These are phyloP conservation scores for Penicillium oxalicum DNA, from an alignment of 2,329 filamentous ascomycete species.

Conservation along the genomic window DNA sequence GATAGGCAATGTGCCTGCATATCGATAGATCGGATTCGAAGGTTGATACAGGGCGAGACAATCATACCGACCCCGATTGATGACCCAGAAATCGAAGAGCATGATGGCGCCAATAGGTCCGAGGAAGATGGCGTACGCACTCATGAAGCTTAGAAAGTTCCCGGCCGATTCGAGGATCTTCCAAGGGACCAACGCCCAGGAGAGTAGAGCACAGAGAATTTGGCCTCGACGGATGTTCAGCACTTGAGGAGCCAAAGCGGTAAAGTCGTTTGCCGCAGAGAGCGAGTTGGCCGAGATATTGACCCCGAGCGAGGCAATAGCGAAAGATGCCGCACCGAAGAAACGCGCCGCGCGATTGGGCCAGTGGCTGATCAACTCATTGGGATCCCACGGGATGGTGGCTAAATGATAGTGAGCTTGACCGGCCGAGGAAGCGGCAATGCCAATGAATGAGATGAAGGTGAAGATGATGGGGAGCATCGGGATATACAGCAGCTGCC, in stretches of 20 bases:
- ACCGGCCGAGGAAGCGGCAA: slow-evolving; percentile 37
- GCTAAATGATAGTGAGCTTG: slow-evolving; percentile 31
- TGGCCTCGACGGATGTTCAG: slow-evolving; percentile 54
- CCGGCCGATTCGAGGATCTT: slow-evolving; percentile 56
- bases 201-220: slow-evolving; percentile 50
- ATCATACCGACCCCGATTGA: slow-evolving; percentile 47
- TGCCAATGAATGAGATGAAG: slow-evolving; percentile 47
- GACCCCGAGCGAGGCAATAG: slow-evolving; percentile 51
- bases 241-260: slow-evolving; percentile 48
- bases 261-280: slow-evolving; percentile 50
- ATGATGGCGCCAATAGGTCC: slow-evolving; percentile 59
- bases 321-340: slow-evolving; percentile 50
- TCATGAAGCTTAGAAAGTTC: slow-evolving; percentile 60
- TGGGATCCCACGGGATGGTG: slow-evolving; percentile 42
- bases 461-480: slow-evolving; percentile 50
- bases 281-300: slow-evolving; percentile 53
- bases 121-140: slow-evolving; percentile 60
- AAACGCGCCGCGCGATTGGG: slow-evolving; percentile 39
- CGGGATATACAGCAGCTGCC: slow-evolving; percentile 48
- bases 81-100: slow-evolving; percentile 55
- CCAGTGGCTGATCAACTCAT: slow-evolving; percentile 37
- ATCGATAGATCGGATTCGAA: slow-evolving; percentile 44
- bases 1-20: slow-evolving; percentile 27
- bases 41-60: slow-evolving; percentile 49
- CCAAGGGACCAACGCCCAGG: slow-evolving; percentile 60